Evolutionary conservation across 1,284 basidiomycete species (phyloP).

Genomic region (Cryptococcus jaspeensis): DNA sequence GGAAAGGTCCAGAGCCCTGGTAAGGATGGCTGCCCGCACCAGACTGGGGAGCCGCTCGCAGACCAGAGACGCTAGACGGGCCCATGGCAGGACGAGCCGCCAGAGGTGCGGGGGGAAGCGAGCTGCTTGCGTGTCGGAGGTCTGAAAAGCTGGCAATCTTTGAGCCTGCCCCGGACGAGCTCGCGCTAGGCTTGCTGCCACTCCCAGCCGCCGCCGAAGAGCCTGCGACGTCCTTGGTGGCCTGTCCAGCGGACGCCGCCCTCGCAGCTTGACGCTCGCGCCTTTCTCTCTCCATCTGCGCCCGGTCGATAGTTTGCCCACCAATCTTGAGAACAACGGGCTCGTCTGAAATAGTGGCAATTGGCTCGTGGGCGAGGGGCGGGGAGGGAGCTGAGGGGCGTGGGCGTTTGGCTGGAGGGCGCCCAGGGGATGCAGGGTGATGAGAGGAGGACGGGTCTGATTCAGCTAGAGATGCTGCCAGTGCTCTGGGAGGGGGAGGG

Average conservation of each 20-base stretch:
- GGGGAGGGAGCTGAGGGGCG: not conserved
- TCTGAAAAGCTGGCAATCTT: no score
- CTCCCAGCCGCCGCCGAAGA: no score
- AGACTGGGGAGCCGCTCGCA: not conserved
- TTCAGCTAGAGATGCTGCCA: slow-evolving; percentile 32
- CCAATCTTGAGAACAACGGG: slow-evolving; percentile 13
- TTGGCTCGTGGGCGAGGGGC: not conserved
- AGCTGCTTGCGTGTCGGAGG: no score
- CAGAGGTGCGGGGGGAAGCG: not conserved
- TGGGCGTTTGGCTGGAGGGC: not conserved
- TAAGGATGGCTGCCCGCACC: slow-evolving; percentile 28
- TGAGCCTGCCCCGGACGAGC: no score
- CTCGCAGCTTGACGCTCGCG: slow-evolving; percentile 38
- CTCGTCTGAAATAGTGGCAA: not conserved
- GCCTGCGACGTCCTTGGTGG: no score
- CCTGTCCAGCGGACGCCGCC: slow-evolving; percentile 2
- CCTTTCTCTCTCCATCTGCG: slow-evolving; percentile 44
- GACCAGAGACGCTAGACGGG: no score
- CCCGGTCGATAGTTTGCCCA: slow-evolving; percentile 36
- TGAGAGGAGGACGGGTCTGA: slow-evolving; percentile 1
- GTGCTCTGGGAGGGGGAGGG: slow-evolving; percentile 21
- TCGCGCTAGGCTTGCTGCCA: no score
- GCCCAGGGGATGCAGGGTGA: not conserved
- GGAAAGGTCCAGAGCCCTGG: slow-evolving; percentile 29
- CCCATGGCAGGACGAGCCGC: not conserved